Base-by-base conservation (phyloP, 225 moss, liverwort and hornwort species). In the Straminergon stramineum region DNA sequence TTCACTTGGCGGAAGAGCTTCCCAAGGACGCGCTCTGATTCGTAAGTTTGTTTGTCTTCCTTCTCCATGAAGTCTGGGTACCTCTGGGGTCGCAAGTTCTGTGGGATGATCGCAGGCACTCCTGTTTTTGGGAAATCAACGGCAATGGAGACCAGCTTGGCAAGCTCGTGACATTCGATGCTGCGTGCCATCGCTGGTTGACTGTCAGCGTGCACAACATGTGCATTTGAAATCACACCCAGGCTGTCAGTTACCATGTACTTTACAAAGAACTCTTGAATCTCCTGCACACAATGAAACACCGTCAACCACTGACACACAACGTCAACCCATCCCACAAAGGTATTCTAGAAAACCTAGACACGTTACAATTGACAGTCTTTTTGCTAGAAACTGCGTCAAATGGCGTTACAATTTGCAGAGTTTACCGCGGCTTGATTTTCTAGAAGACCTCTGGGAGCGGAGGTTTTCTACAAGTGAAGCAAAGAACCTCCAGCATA, bases 41-140 rank as follows among this genome's bases (percentile, higher is more conserved):
- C 75, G 43, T 97, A 99, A 6, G 91, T 94, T 9, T 67, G 78
- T 67, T 91, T 96, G 63, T 95, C 92, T 9, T 87, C 92, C 85
- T 99, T 99, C 89, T 97, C 99, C 97, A 99, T 97, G 84, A 97
- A 99, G 74, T 99, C 97, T n/a, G 99, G 99, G 89, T 99, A 99
- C 86, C 90, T 92, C 32, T 37, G 89, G 5, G 97, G 97, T 58
- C 97, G 95, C 58, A 99, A 91, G 81, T 91, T 89, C 45, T 51
- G 75, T 16, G 96, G 95, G 32, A 95, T 94, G 32, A 94, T 88
- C 11, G 99, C 99, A 52, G 97, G 99, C 39, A 96, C 93, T 84
- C 99, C 99, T 45, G 97, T 99, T 82, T 99, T 99, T 3, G 97
- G 94, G 76, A 97, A 99, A 92, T 99, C 99, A 3, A 99, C 99